Percentiles rank a stretch among this genome's conserved stretches.
Evolutionary conservation across 805 yeast genomes (phyloP).

Genomic region (Saccharomycopsis sp.): DNA sequence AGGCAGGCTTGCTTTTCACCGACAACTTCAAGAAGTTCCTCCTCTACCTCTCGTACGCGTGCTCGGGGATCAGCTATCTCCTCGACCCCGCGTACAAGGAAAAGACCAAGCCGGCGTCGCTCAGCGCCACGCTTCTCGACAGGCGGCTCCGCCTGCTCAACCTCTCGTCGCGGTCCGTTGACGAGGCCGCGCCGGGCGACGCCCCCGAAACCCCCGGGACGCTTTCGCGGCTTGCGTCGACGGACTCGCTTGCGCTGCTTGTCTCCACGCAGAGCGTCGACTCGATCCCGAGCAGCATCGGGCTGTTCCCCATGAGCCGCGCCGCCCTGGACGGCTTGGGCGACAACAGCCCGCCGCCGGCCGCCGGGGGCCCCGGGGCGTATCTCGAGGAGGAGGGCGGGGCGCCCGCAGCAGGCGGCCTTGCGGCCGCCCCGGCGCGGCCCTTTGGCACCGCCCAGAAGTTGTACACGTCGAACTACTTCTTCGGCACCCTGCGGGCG

Average conservation of each 20-base stretch:
- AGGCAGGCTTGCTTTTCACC: too few species aligned
- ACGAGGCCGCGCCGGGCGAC: not conserved
- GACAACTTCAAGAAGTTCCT: conserved; percentile 53
- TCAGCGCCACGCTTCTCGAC: conserved; percentile 16
- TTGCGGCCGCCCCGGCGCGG: conserved; percentile 34
- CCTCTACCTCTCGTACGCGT: conserved; percentile 48
- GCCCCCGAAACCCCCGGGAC: not conserved
- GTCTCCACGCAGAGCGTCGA: too few species aligned
- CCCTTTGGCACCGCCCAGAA: conserved; percentile 52
- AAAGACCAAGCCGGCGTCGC: not conserved
- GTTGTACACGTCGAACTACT: conserved; percentile 58
- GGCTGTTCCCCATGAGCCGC: too few species aligned
- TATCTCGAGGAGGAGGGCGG: not conserved
- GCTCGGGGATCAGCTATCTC: conserved; percentile 65
- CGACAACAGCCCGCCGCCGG: too few species aligned
- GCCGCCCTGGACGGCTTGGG: too few species aligned
- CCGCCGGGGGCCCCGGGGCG: not conserved
- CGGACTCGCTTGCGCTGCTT: not conserved
- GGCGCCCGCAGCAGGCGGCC: conserved; percentile 30
- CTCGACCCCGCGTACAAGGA: conserved; percentile 66
- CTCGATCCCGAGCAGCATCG: too few species aligned
- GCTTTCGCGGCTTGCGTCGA: not conserved
- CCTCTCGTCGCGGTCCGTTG: conserved; percentile 10
- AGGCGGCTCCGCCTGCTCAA: conserved; percentile 15
- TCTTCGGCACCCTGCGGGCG: conserved; percentile 49